phyloP scores from a whole-genome alignment of 1,284 basidiomycete genomes.

The Stereum hirsutum region DNA sequence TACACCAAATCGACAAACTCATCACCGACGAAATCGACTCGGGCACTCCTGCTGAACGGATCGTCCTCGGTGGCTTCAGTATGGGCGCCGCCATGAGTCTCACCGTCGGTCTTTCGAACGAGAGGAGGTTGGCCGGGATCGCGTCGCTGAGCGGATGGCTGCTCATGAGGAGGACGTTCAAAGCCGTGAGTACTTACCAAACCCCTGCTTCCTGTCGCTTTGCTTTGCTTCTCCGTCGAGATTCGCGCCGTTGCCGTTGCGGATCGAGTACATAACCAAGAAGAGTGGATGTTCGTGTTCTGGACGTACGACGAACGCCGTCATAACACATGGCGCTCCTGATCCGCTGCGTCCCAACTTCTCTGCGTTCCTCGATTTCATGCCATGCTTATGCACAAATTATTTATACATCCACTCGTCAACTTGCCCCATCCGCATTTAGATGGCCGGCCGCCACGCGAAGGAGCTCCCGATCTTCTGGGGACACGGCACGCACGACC shows the following conservation, averaged over 20 bases:
- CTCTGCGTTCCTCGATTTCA: too few relatives aligned
- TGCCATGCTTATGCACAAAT: background rate
- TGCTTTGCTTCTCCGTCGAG: conserved; percentile 1
- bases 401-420: background rate
- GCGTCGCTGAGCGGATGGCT: conserved; percentile 73
- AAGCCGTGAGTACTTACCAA: conserved; percentile 35
- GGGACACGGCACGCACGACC: conserved; percentile 80
- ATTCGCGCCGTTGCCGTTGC: background rate
- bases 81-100: conserved; percentile 81
- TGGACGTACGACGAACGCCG: too few relatives aligned
- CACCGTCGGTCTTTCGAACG: conserved; percentile 60
- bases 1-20: conserved; percentile 54
- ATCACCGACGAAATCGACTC: conserved; percentile 68
- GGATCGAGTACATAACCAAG: too few relatives aligned
- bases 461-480: conserved; percentile 73
- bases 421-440: conserved; percentile 7
- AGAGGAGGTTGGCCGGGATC: conserved; percentile 66
- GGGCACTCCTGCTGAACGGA: conserved; percentile 58
- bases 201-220: background rate
- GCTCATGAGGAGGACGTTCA: conserved; percentile 55
- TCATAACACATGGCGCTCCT: too few relatives aligned
- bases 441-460: conserved; percentile 53
- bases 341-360: too few relatives aligned
- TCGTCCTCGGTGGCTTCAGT: conserved; percentile 82
- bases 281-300: too few relatives aligned